Conservation (phyloP, 371 early-diverging fungal genomes). For the Mortierella sp. region DNA sequence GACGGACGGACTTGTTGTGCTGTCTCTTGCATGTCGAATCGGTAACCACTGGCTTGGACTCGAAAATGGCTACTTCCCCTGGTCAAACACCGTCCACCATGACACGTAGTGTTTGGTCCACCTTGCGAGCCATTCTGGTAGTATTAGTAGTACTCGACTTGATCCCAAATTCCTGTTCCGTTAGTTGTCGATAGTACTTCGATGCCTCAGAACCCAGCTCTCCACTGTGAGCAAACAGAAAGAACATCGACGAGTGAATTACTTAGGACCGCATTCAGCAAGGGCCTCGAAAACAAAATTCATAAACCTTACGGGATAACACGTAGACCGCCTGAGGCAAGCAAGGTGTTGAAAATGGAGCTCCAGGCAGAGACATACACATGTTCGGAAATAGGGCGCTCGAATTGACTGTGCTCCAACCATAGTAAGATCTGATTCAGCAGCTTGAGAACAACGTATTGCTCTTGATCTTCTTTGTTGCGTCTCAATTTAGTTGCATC, state of each 20-base stretch:
- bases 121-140: background rate
- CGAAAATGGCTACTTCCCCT: background rate
- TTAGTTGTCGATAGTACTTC: background rate
- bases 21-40: background rate
- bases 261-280: background rate
- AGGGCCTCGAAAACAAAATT: background rate
- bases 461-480: conserved; percentile 6
- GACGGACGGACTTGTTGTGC: background rate
- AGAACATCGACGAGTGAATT: background rate
- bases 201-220: conserved; percentile 1
- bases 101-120: background rate
- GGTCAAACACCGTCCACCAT: background rate
- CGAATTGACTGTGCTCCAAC: conserved; percentile 6
- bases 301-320: background rate
- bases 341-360: conserved; percentile 7
- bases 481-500: conserved; percentile 2
- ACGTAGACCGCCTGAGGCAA: background rate
- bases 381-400: too few relatives aligned
- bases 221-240: background rate
- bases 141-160: conserved; percentile 5
- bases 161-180: conserved; percentile 2
- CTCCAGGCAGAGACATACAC: conserved; percentile 9
- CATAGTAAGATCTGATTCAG: conserved; percentile 5
- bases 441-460: conserved; percentile 11
- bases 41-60: background rate